Evolutionary conservation across 768 basidiomycete genomes (phyloP), one percentile per base, ranked within the genome.

Genomic region (Hydnum rufescens): DNA sequence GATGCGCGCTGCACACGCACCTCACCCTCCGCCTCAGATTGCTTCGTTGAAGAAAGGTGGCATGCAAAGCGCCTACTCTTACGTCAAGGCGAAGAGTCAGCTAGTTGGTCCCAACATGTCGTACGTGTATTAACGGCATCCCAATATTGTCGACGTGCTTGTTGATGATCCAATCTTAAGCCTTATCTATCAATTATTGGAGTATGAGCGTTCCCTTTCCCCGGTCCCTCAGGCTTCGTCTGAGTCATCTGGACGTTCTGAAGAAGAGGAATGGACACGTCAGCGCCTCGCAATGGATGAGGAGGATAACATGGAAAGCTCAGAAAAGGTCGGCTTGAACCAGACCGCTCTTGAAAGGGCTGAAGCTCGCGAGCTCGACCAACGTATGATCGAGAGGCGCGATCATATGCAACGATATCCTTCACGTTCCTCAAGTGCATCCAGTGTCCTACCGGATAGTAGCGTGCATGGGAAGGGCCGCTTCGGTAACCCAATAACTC

Each of bases 101-200:
- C 81, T 80, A 70, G 75, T 87, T 54, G 84, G 89, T 19, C 89
- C 89, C 51, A 93, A 93, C 65, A 92, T 93, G 79, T 88, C 85
- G 83, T 88, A 69, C 66, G 86, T 79, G 32, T 39, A 51, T 44
- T 31, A 26, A 43, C 16, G 32, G 54, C 58, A 60, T 55, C 51
- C 57, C 42, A 54, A 54, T 55, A 56, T 59, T 59, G 54, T 59
- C 46, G 53, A 58, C 36, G 55, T 54, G 57, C 58, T 54, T 51
- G 54, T 54, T 58, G 47, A 58, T 54, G 13, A 4, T 23, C 13
- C 5, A 43, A 2, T 46, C 26, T 19, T 58, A 59, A 88, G 87
- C 54, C 77, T 92, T 63, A 89, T 92, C 67, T 90, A 90, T 71
- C 88, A 92, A 67, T 71, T 93, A 43, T 70, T 88, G 60, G 89